phyloP scores from a whole-genome alignment of 768 basidiomycete species.

The Calocybe cyanea region DNA sequence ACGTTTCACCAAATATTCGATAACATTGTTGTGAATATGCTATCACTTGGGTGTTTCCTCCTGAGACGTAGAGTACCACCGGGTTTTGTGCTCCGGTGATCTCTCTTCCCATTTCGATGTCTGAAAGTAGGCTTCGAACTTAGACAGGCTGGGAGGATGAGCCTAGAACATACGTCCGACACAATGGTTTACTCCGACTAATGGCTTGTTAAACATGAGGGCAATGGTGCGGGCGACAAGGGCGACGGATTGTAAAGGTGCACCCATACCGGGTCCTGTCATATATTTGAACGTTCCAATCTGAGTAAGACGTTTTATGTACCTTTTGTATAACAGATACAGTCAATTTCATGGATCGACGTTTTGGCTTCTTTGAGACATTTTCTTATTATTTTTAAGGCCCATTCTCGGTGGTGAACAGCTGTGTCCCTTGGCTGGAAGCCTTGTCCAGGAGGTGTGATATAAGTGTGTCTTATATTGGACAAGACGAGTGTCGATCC shows the following conservation, averaged over 20 bases:
- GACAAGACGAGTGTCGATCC: conserved; percentile 76
- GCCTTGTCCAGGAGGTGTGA: conserved; percentile 97
- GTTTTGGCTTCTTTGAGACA: conserved; percentile 66
- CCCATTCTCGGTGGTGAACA: conserved; percentile 94
- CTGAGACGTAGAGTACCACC: conserved; percentile 96
- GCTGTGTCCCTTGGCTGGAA: conserved; percentile 97
- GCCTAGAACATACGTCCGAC: conserved; percentile 75
- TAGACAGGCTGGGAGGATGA: background rate
- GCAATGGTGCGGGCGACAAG: conserved; percentile 90
- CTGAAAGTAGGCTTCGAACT: conserved; percentile 35
- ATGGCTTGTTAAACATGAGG: conserved; percentile 82
- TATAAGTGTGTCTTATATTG: conserved; percentile 97
- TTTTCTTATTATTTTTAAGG: conserved; percentile 72
- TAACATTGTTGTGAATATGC: conserved; percentile 98
- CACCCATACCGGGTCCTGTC: conserved; percentile 98
- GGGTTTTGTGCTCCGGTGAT: conserved; percentile 95
- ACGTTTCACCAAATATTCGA: conserved; percentile 96
- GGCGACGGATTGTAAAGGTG: conserved; percentile 91
- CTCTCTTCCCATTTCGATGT: conserved; percentile 97
- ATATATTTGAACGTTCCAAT: background rate
- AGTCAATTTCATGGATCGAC: conserved; percentile 78
- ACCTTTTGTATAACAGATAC: conserved; percentile 98
- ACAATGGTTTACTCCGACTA: conserved; percentile 98
- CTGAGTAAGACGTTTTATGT: conserved; percentile 10
- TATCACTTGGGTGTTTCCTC: conserved; percentile 98